Conservation (phyloP, 805 yeast genomes). For the Saccharomycopsis lassenensis region DNA sequence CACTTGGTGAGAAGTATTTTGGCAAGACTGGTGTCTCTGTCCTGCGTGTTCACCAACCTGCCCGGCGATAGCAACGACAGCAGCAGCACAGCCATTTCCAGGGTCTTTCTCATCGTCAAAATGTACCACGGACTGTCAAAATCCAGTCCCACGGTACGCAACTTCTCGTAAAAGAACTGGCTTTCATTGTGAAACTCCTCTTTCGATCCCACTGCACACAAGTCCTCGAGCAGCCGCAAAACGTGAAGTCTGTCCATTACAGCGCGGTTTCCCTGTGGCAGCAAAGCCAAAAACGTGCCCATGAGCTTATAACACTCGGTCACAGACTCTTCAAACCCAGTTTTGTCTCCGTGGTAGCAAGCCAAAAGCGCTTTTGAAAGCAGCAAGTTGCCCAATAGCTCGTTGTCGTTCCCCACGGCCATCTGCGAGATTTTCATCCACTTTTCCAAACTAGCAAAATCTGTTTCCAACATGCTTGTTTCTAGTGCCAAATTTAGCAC, state of each 20-base stretch:
- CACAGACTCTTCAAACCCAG: slow-evolving; percentile 31
- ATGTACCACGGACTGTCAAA: slow-evolving; percentile 52
- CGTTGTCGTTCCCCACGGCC: slow-evolving; percentile 36
- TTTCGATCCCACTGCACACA: slow-evolving; percentile 20
- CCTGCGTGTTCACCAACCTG: too few species aligned
- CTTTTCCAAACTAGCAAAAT: slow-evolving; percentile 33
- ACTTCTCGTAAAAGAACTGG: slow-evolving; percentile 19
- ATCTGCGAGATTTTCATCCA: slow-evolving; percentile 52
- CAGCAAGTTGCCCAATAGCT: slow-evolving; percentile 46
- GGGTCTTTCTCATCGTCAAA: slow-evolving; percentile 48
- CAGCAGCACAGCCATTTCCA: too few species aligned
- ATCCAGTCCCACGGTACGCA: slow-evolving; percentile 33
- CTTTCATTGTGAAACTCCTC: not conserved
- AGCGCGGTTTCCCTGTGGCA: slow-evolving; percentile 37
- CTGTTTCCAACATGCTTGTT: slow-evolving; percentile 61
- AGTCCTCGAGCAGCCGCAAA: slow-evolving; percentile 42
- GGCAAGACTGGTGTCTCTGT: too few species aligned
- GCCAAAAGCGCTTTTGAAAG: slow-evolving; percentile 52
- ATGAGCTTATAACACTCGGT: slow-evolving; percentile 40
- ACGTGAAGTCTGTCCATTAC: slow-evolving; percentile 47
- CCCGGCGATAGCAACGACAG: too few species aligned
- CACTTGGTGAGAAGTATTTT: too few species aligned
- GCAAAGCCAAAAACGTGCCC: slow-evolving; percentile 33
- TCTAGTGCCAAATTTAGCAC: slow-evolving; percentile 63
- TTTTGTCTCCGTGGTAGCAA: slow-evolving; percentile 27